Conservation (phyloP, 2,329 filamentous ascomycete genomes). For the Neofusicoccum kwambonambiense region DNA sequence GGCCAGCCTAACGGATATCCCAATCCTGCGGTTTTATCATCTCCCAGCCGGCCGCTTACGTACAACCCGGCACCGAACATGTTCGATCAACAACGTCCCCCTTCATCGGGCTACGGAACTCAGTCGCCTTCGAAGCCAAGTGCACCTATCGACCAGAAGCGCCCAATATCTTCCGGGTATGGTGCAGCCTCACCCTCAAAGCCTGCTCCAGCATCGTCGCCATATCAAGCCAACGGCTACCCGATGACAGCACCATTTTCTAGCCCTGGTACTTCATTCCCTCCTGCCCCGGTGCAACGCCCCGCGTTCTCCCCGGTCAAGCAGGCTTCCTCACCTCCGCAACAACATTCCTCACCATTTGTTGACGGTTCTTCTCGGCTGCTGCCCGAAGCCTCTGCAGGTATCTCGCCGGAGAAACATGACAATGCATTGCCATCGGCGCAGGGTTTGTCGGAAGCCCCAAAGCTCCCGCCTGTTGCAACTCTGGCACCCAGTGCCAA, state of each 20-base stretch:
- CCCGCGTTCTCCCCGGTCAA: conserved; percentile 40
- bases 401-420: conserved; percentile 50
- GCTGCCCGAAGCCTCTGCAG: conserved; percentile 37
- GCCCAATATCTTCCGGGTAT: conserved; percentile 42
- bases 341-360: conserved; percentile 29
- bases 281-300: conserved; percentile 29
- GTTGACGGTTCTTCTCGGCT: conserved; percentile 26
- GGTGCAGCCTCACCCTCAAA: conserved; percentile 33
- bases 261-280: conserved; percentile 50
- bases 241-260: conserved; percentile 33
- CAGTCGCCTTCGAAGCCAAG: conserved; percentile 21
- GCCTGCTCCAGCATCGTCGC: conserved; percentile 34
- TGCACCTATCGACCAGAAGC: conserved; percentile 39
- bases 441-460: conserved; percentile 35
- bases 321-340: conserved; percentile 38
- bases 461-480: conserved; percentile 58
- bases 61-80: conserved; percentile 32
- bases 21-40: neutral
- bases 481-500: conserved; percentile 59
- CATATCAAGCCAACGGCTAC: conserved; percentile 32
- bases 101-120: conserved; percentile 26
- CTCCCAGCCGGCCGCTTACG: conserved; percentile 8
- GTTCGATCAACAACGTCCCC: conserved; percentile 39
- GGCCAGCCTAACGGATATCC: conserved; percentile 2
- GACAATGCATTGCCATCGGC: conserved; percentile 34